phyloP scores from a whole-genome alignment of 257 asterid species.

The Solanum etuberosum region DNA sequence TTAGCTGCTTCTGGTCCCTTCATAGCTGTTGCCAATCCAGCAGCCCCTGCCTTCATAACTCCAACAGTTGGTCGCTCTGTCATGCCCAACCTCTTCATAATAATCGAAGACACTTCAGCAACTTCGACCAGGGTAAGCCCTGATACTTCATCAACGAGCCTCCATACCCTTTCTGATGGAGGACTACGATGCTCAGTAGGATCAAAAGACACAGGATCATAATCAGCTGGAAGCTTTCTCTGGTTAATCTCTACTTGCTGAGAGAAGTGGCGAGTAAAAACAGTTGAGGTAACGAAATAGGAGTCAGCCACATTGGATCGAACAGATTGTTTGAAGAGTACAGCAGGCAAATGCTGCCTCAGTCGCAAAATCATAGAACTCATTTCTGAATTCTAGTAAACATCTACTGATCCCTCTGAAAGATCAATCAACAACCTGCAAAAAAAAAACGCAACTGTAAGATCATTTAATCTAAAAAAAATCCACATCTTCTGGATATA shows the following conservation, averaged over 20 bases:
- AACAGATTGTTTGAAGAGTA: slow-evolving; percentile 13
- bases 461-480: background rate
- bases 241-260: slow-evolving; percentile 65
- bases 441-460: background rate
- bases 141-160: slow-evolving; percentile 67
- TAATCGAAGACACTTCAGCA: slow-evolving; percentile 44
- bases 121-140: slow-evolving; percentile 56
- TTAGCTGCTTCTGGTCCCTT: slow-evolving; percentile 23
- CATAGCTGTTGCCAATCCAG: slow-evolving; percentile 19
- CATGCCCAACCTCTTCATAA: slow-evolving; percentile 25
- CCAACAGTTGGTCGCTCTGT: slow-evolving; percentile 18
- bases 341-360: slow-evolving; percentile 30
- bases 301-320: slow-evolving; percentile 5
- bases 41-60: slow-evolving; percentile 50
- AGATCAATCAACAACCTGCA: background rate
- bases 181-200: slow-evolving; percentile 82
- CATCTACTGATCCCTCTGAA: background rate
- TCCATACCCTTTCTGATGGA: slow-evolving; percentile 70
- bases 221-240: slow-evolving; percentile 77
- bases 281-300: slow-evolving; percentile 15
- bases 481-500: background rate
- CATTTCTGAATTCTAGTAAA: slow-evolving; percentile 19
- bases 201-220: slow-evolving; percentile 59
- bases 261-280: slow-evolving; percentile 18
- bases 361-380: slow-evolving; percentile 37